Evolutionary conservation across 2,329 filamentous ascomycete genomes (phyloP).

Genomic region (Nemania diffusa): DNA sequence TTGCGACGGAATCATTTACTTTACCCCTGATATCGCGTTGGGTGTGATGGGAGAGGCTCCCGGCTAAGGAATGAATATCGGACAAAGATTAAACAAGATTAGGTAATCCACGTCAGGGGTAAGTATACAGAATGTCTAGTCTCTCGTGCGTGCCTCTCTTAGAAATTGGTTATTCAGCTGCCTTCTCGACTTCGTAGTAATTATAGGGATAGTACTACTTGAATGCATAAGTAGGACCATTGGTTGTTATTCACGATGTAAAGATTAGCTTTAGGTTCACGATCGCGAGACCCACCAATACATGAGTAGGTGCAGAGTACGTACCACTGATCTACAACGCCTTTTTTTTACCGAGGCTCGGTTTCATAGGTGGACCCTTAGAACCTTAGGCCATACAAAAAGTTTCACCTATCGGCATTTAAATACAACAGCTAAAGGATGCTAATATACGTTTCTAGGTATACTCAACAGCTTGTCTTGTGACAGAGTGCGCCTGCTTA

Average conservation of each 20-base stretch:
- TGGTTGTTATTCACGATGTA: neutral
- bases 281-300: slow-evolving; percentile 11
- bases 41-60: neutral
- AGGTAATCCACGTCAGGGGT: slow-evolving; percentile 4
- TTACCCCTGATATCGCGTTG: neutral
- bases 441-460: neutral
- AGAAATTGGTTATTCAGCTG: neutral
- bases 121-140: neutral
- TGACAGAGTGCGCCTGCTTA: slow-evolving; percentile 9
- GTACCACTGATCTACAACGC: slow-evolving; percentile 9
- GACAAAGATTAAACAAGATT: neutral
- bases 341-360: slow-evolving; percentile 46
- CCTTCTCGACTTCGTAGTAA: neutral
- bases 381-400: too few relatives aligned
- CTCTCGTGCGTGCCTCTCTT: neutral
- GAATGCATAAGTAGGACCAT: neutral
- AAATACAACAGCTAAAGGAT: neutral
- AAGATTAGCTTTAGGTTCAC: neutral
- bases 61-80: neutral
- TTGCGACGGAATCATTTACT: neutral
- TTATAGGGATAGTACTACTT: neutral
- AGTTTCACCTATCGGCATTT: slow-evolving; percentile 11
- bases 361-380: slow-evolving; percentile 25
- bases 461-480: neutral
- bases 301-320: too few relatives aligned